phyloP scores from a whole-genome alignment of 345 rosid species.

The Murraya paniculata region DNA sequence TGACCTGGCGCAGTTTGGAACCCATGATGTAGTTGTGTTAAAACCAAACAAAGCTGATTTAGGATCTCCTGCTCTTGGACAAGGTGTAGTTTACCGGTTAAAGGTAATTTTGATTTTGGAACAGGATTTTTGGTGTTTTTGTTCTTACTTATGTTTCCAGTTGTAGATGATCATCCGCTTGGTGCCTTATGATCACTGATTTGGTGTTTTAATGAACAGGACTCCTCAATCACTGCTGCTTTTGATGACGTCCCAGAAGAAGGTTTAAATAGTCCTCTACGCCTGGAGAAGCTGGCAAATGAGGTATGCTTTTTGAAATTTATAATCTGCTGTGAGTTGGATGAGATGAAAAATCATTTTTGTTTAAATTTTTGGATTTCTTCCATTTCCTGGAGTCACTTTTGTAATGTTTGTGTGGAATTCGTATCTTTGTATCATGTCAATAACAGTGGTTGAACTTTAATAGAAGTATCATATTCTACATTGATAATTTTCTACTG shows the following conservation, averaged over 20 bases:
- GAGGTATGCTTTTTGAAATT: slow-evolving; percentile 48
- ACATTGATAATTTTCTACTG: neutral
- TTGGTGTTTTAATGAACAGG: slow-evolving; percentile 33
- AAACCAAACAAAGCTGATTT: slow-evolving; percentile 84
- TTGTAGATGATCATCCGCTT: slow-evolving; percentile 3
- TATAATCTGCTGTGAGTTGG: slow-evolving; percentile 3
- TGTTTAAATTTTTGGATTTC: slow-evolving; percentile 13
- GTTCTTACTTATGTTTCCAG: neutral
- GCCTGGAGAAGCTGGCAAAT: slow-evolving; percentile 88
- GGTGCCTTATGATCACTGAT: slow-evolving; percentile 1
- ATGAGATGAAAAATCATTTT: neutral
- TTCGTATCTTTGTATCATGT: neutral
- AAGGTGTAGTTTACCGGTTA: slow-evolving; percentile 89
- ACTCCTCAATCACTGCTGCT: slow-evolving; percentile 82
- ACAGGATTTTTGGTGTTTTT: neutral
- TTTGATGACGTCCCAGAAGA: slow-evolving; percentile 93
- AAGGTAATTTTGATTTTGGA: slow-evolving; percentile 43
- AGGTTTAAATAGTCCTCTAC: slow-evolving; percentile 68
- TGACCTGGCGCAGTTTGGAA: slow-evolving; percentile 58
- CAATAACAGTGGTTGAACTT: neutral
- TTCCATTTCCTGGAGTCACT: neutral
- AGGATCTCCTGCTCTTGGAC: slow-evolving; percentile 84
- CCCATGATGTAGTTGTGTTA: slow-evolving; percentile 85
- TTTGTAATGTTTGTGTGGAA: neutral
- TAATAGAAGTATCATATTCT: neutral